Evolutionary conservation across 2,329 filamentous ascomycete genomes (phyloP).

Genomic region (Colletotrichum magnum): DNA sequence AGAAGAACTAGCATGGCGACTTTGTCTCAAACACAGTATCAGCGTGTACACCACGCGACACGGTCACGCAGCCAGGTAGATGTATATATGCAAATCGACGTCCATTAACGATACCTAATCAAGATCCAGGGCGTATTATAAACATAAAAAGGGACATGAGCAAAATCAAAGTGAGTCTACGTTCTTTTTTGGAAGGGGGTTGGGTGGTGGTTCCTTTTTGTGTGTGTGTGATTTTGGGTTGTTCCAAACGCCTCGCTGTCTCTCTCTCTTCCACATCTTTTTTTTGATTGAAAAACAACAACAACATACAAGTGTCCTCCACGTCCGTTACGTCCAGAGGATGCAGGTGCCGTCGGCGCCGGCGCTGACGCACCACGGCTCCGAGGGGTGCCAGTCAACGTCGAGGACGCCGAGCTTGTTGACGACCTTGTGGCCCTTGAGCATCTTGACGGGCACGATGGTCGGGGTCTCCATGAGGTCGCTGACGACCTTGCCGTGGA

Average conservation of each 20-base stretch:
- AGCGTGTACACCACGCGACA: too few species aligned
- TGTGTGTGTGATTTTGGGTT: conserved; percentile 15
- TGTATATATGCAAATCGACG: conserved; percentile 15
- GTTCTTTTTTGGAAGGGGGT: conserved; percentile 12
- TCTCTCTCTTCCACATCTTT: conserved; percentile 6
- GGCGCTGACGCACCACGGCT: conserved; percentile 95
- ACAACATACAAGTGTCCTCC: conserved; percentile 28
- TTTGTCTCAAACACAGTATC: too few species aligned
- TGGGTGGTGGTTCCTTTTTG: conserved; percentile 25
- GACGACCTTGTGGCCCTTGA: conserved; percentile 90
- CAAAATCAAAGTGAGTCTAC: not conserved
- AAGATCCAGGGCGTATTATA: conserved; percentile 18
- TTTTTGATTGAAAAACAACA: conserved; percentile 21
- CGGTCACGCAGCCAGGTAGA: not conserved
- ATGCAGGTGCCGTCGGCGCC: conserved; percentile 94
- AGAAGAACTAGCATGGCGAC: too few species aligned
- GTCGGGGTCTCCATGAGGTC: conserved; percentile 97
- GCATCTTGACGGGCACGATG: conserved; percentile 95
- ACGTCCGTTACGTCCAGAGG: conserved; percentile 77
- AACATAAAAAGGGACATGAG: not conserved
- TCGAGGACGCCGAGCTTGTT: conserved; percentile 92
- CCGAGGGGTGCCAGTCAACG: conserved; percentile 93
- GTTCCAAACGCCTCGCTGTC: conserved; percentile 41
- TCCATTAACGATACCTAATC: conserved; percentile 31
- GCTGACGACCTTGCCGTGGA: conserved; percentile 95